Conservation (phyloP, 306 rosid genomes). For the Quercus cerris region DNA sequence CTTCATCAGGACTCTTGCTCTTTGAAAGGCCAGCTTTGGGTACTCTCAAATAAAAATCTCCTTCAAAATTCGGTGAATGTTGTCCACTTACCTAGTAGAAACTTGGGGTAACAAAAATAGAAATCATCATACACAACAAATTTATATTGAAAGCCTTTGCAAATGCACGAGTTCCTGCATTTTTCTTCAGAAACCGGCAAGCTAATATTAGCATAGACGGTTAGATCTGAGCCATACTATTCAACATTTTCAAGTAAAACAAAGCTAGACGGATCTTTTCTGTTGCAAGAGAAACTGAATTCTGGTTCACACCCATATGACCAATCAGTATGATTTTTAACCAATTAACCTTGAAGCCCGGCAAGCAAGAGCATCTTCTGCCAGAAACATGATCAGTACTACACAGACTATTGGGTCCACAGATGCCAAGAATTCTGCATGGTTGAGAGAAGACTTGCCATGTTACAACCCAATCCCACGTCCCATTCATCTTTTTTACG, state of each 20-base stretch:
- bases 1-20: background rate
- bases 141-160: conserved; percentile 29
- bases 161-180: conserved; percentile 13
- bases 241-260: conserved; percentile 6
- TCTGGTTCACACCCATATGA: conserved; percentile 22
- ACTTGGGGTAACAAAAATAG: conserved; percentile 29
- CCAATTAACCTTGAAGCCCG: conserved; percentile 8
- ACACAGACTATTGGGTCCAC: conserved; percentile 49
- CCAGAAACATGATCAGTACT: conserved; percentile 13
- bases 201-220: background rate
- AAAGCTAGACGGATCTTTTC: conserved; percentile 1
- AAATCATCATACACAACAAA: background rate
- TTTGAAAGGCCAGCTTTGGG: background rate
- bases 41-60: conserved; percentile 24
- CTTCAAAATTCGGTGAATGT: conserved; percentile 9
- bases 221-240: conserved; percentile 18
- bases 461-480: conserved; percentile 32
- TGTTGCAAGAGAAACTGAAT: conserved; percentile 10
- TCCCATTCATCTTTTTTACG: conserved; percentile 13
- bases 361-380: conserved; percentile 22
- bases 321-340: conserved; percentile 14
- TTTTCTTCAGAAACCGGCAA: background rate
- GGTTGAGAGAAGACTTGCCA: conserved; percentile 40
- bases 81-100: conserved; percentile 23
- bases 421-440: conserved; percentile 49